Base-by-base conservation (phyloP, 768 basidiomycete species). In the Antrodiella citrinella region DNA sequence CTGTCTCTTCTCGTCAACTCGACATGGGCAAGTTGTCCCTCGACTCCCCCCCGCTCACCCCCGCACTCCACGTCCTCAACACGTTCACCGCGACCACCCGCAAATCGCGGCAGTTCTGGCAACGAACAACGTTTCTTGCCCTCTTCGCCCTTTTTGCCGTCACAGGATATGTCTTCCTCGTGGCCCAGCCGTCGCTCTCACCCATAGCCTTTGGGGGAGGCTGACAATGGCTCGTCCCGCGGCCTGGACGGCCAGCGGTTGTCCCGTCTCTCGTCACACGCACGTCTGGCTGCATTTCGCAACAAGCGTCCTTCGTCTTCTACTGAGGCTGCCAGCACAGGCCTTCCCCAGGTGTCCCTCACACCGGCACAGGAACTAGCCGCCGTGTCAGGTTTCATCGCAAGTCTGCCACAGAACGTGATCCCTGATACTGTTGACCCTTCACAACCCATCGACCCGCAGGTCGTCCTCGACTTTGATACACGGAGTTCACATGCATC, bases 401-500 rank as follows among this genome's bases (percentile, higher is more conserved):
- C 51, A 13, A 55, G 54, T 35, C 48, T 55, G 18, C 51, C 54
- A 4, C 51, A 55, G 45, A 55, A 55, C 65, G 73, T 82, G 50
- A 79, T 92, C 50, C 87, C 90, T 1, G 62, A 68, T 0, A 69
- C 70, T 4, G 75, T 89, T 42, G 78, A 91, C 58, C 84, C 89
- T 0, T 57, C 71, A 10, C 55, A 57, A 10, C 78, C 86, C 5
- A 79, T 91, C 51, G 88, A 91, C 62, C 86, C 90, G 3, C 78
- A 88, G 58, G 77, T 91, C 50, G 76, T 92, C 3, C 74, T 92
- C 39, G 89, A 87, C 58, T 92, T 91, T 62, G 87, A 91, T 61
- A 84, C 85, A 0, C 77, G 81, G n/a, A 70, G 77, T 40, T 67
- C 76, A 2, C 73, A 75, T 12, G 86, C 86, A 0, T 57, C 61